A percentile compares a stretch with the other conserved stretches of the same genome.
These are phyloP conservation scores for Plasmodium malariae DNA, from an alignment of 169 alveolate genomes.

Conservation along the genomic window DNA sequence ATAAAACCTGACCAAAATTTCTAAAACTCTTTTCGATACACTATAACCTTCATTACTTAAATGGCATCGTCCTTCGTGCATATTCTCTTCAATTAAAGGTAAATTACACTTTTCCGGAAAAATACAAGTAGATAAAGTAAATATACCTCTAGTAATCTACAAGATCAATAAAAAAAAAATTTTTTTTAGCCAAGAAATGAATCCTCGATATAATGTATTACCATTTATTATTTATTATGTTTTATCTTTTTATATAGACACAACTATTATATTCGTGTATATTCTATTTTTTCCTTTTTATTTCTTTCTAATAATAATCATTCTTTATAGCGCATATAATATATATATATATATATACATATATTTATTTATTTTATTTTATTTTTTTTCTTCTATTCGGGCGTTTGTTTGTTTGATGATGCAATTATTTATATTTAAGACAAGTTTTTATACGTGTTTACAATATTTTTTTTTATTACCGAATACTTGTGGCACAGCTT, in stretches of 20 bases:
- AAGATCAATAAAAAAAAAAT: not conserved
- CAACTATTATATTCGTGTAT: slow-evolving; percentile 12
- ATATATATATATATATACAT: slow-evolving; percentile 1
- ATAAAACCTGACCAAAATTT: slow-evolving; percentile 62
- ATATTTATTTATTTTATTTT: not conserved
- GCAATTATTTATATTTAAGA: not conserved
- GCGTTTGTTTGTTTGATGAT: no score
- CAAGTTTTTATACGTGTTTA: not conserved
- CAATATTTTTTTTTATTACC: slow-evolving; percentile 30
- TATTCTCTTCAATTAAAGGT: slow-evolving; percentile 67
- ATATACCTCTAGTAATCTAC: slow-evolving; percentile 71
- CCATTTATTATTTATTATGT: not conserved
- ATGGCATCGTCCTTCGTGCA: slow-evolving; percentile 68
- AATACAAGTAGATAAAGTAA: slow-evolving; percentile 63
- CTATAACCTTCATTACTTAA: slow-evolving; percentile 76
- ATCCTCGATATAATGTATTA: not conserved
- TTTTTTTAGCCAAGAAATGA: not conserved
- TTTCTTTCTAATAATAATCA: no score
- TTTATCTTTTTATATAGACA: not conserved
- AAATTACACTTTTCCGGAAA: slow-evolving; percentile 57
- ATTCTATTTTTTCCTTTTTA: not conserved
- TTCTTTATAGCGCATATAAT: not conserved
- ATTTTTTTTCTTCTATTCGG: not conserved
- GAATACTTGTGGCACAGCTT: slow-evolving; percentile 63
- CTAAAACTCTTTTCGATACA: slow-evolving; percentile 73